These are phyloP conservation scores for Chaetomium globosum DNA, from an alignment of 2,329 filamentous ascomycete species.

Conservation along the genomic window DNA sequence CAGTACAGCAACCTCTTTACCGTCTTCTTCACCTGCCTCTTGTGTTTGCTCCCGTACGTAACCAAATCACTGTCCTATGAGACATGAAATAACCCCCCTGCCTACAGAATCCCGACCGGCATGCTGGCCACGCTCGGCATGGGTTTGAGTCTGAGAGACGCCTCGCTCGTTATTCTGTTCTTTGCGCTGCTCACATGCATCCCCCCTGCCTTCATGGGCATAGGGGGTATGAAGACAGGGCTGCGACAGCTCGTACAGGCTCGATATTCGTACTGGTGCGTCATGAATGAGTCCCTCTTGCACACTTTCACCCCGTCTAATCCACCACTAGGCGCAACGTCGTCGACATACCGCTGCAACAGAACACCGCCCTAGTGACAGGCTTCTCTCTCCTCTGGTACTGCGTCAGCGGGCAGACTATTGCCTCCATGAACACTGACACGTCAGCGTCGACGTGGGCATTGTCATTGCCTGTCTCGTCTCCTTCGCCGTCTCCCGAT, in stretches of 20 bases:
- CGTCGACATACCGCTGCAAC: slow-evolving; percentile 53
- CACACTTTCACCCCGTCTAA: not conserved
- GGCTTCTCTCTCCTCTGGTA: slow-evolving; percentile 61
- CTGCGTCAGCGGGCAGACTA: slow-evolving; percentile 58
- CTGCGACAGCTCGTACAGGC: slow-evolving; percentile 63
- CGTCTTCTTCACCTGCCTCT: slow-evolving; percentile 61
- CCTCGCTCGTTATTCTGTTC: slow-evolving; percentile 61
- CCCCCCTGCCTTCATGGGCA: slow-evolving; percentile 58
- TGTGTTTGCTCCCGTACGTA: slow-evolving; percentile 60
- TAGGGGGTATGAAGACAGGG: slow-evolving; percentile 58
- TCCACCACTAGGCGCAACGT: slow-evolving; percentile 47
- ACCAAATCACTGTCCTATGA: not conserved
- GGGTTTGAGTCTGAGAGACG: slow-evolving; percentile 57
- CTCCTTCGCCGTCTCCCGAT: slow-evolving; percentile 55
- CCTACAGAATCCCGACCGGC: slow-evolving; percentile 56
- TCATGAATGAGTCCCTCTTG: not conserved
- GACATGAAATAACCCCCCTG: not conserved
- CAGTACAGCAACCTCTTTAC: slow-evolving; percentile 61
- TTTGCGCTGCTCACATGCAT: slow-evolving; percentile 58
- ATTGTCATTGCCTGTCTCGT: slow-evolving; percentile 60
- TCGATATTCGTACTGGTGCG: slow-evolving; percentile 61
- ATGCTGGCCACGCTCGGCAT: slow-evolving; percentile 59
- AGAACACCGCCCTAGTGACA: slow-evolving; percentile 60
- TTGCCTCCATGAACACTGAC: slow-evolving; percentile 51
- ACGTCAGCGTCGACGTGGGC: slow-evolving; percentile 55